Percentiles rank a stretch among this genome's conserved stretches.
Evolutionary conservation across 2,329 filamentous ascomycete species (phyloP).

Genomic region (Fusarium papillatum): DNA sequence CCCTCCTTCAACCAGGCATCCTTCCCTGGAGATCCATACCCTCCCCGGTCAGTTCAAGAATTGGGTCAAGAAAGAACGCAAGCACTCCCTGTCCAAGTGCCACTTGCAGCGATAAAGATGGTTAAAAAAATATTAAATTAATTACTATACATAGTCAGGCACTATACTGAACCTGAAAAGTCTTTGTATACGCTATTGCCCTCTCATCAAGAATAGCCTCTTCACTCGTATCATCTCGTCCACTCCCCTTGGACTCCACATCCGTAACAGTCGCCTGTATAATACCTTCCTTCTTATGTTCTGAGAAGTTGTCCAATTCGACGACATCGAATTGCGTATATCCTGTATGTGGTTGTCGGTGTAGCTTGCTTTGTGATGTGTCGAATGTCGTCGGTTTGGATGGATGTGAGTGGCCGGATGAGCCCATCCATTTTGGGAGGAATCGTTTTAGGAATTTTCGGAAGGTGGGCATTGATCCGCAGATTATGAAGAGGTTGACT

Average conservation of each 20-base stretch:
- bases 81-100: too few species aligned
- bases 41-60: too few species aligned
- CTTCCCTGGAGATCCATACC: too few species aligned
- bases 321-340: conserved; percentile 20
- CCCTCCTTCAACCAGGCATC: too few species aligned
- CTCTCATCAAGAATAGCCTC: conserved; percentile 21
- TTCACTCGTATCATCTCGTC: conserved; percentile 14
- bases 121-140: neutral
- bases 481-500: conserved; percentile 54
- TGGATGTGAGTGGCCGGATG: conserved; percentile 65
- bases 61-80: too few species aligned
- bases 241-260: neutral
- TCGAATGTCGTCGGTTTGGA: neutral
- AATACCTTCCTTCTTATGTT: neutral
- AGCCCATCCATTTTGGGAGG: conserved; percentile 74
- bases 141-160: neutral
- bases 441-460: conserved; percentile 69
- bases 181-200: conserved; percentile 21
- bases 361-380: conserved; percentile 6
- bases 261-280: neutral
- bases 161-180: conserved; percentile 7
- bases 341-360: conserved; percentile 24
- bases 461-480: conserved; percentile 44
- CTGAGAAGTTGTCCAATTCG: conserved; percentile 13
- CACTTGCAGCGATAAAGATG: neutral